Evolutionary conservation across 2,329 filamentous ascomycete species (phyloP).

Genomic region (Ceratocystis colombiana): DNA sequence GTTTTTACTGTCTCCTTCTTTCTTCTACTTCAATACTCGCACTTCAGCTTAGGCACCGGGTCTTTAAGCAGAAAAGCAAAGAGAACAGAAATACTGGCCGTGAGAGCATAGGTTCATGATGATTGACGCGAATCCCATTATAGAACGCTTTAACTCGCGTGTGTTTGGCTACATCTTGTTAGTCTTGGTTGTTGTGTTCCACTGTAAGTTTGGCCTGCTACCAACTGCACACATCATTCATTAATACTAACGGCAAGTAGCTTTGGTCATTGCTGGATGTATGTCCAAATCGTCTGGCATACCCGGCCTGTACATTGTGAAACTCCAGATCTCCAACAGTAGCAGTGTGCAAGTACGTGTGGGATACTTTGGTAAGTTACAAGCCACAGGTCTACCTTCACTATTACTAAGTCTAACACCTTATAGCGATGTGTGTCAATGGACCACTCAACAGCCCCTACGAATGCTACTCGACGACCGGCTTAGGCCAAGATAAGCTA

Average conservation of each 20-base stretch:
- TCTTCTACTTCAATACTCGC: neutral
- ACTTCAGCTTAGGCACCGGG: neutral
- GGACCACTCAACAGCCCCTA: slow-evolving; percentile 21
- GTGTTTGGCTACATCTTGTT: slow-evolving; percentile 24
- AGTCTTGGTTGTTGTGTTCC: slow-evolving; percentile 25
- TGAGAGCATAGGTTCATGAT: slow-evolving; percentile 3
- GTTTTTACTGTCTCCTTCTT: neutral
- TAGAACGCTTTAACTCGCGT: slow-evolving; percentile 25
- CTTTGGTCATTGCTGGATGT: slow-evolving; percentile 24
- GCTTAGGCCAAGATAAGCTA: slow-evolving; percentile 22
- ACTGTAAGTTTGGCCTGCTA: slow-evolving; percentile 15
- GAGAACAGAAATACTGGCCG: neutral
- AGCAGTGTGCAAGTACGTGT: slow-evolving; percentile 22
- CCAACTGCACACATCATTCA: too few species aligned
- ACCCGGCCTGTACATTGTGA: slow-evolving; percentile 23
- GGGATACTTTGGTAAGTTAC: slow-evolving; percentile 24
- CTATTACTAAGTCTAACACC: neutral
- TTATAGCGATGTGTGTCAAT: slow-evolving; percentile 23
- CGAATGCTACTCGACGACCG: slow-evolving; percentile 23
- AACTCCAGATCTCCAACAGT: slow-evolving; percentile 18
- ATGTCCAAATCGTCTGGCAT: slow-evolving; percentile 25
- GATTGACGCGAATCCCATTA: slow-evolving; percentile 19
- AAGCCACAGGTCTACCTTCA: neutral
- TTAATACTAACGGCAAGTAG: neutral
- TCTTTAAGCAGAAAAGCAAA: neutral